A percentile compares a stretch with the other conserved stretches of the same genome.
These are phyloP conservation scores for Geranium brycei DNA, from an alignment of 345 rosid species.

Conservation along the genomic window DNA sequence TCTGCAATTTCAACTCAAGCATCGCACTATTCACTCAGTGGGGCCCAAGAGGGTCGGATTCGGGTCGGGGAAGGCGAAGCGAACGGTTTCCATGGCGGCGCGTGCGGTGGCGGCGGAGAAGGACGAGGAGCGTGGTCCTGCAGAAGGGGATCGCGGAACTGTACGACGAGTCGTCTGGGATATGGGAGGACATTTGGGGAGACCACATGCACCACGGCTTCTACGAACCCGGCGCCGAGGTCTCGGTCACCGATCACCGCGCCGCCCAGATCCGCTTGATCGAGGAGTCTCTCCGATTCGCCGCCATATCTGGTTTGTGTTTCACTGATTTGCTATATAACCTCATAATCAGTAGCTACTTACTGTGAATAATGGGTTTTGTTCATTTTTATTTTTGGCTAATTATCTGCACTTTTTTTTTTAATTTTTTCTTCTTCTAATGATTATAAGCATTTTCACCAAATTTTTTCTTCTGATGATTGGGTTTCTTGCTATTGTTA, in stretches of 20 bases:
- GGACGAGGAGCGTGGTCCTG: constrained; percentile 9
- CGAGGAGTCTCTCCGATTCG: constrained; percentile 67
- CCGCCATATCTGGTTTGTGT: constrained; percentile 40
- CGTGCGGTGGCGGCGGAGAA: no score
- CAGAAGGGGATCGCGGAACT: constrained; percentile 66
- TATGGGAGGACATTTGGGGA: constrained; percentile 92
- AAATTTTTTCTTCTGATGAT: no score
- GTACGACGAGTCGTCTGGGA: constrained; percentile 71
- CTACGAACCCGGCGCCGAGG: constrained; percentile 33
- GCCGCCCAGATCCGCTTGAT: constrained; percentile 84
- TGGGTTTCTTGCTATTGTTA: no score
- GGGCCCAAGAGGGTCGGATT: no score
- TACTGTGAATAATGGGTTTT: neutral
- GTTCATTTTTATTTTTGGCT: neutral
- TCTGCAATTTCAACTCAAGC: no score
- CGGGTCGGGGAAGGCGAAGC: no score
- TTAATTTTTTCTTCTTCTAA: no score
- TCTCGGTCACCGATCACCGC: constrained; percentile 36
- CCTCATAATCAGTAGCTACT: no score
- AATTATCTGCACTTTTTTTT: no score
- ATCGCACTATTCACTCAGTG: no score
- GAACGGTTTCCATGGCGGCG: no score
- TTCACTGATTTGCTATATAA: neutral
- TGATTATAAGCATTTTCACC: no score
- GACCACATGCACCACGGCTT: constrained; percentile 97